A percentile compares a stretch with the other conserved stretches of the same genome.
These are phyloP conservation scores for Colletotrichum lentis DNA, from an alignment of 2,329 filamentous ascomycete species.

Conservation along the genomic window DNA sequence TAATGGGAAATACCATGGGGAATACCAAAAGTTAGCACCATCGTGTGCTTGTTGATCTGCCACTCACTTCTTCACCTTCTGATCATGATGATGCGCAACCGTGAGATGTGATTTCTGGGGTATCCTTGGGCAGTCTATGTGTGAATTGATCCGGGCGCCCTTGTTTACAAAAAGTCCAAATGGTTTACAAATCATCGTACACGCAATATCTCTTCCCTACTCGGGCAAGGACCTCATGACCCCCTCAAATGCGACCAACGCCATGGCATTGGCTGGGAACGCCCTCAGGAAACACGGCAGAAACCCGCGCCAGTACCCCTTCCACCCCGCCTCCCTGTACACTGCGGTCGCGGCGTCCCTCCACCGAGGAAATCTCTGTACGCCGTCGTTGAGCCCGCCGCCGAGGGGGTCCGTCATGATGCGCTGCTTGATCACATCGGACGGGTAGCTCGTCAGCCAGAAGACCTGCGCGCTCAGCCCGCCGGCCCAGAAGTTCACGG, in stretches of 20 bases:
- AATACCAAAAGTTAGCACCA: conserved; percentile 39
- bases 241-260: conserved; percentile 90
- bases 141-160: not conserved
- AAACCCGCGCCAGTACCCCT: conserved; percentile 92
- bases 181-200: not conserved
- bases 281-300: conserved; percentile 91
- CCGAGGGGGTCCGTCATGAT: conserved; percentile 96
- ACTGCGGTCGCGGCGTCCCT: conserved; percentile 80
- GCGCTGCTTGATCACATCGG: conserved; percentile 92
- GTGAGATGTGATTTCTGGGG: conserved; percentile 30
- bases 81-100: not conserved
- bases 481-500: conserved; percentile 96
- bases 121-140: conserved; percentile 31
- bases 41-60: conserved; percentile 40
- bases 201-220: not conserved
- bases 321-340: conserved; percentile 77
- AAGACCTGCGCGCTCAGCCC: conserved; percentile 93
- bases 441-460: conserved; percentile 91
- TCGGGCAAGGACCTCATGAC: conserved; percentile 76
- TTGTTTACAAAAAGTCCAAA: not conserved
- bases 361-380: conserved; percentile 77
- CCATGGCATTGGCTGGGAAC: conserved; percentile 95
- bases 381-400: conserved; percentile 71
- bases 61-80: not conserved
- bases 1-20: conserved; percentile 26